Base-by-base conservation (phyloP, 305 asterid genomes). In the Caryopteris hybrid region DNA sequence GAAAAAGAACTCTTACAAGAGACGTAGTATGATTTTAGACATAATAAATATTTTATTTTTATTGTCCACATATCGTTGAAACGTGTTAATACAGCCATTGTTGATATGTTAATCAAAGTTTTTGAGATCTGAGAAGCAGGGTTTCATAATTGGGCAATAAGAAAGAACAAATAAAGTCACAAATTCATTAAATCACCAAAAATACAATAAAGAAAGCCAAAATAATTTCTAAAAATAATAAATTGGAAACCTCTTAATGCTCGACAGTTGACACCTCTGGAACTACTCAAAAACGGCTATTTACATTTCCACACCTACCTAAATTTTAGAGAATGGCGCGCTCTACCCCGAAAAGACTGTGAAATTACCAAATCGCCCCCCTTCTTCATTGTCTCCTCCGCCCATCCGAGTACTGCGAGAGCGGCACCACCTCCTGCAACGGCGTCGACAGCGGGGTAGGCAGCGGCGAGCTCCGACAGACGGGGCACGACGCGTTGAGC, bases 401-500 rank as follows among this genome's bases (percentile, higher is more conserved):
- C 42, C 98, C 98, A 68, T 84, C 97, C 51, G 95, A 68, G 71
- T 85, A 90, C 79, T 83, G 98, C 18, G 98, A 88, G 4, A 92
- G 95, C 71, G 98, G 96, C 74, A 92, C 97, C 65, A 88, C 98
- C 77, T 92, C 98, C 74, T 91, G 88, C 77, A 92, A 33, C 80
- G 97, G 97, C 66, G 98, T 92, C 14, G 97, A 88, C n/a, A 89
- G 74, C 67, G 98, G 98, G 25, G 97, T 91, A 10, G 96, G 96
- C 46, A 91, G 80, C 66, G 96, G 98, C 17, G 98, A 92, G 64
- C 66, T 92, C 73, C 98, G 89, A 67, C 98, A 92, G 8, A 89
- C 92, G 0, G 97, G 97, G 45, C 97, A 92, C 2, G 97, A 86
- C 0, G 95, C 87, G 77, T 89, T 89, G 50, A 89, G 78, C 83